Conservation (phyloP, 1,284 basidiomycete genomes). For the Phaffia rhodozyma region DNA sequence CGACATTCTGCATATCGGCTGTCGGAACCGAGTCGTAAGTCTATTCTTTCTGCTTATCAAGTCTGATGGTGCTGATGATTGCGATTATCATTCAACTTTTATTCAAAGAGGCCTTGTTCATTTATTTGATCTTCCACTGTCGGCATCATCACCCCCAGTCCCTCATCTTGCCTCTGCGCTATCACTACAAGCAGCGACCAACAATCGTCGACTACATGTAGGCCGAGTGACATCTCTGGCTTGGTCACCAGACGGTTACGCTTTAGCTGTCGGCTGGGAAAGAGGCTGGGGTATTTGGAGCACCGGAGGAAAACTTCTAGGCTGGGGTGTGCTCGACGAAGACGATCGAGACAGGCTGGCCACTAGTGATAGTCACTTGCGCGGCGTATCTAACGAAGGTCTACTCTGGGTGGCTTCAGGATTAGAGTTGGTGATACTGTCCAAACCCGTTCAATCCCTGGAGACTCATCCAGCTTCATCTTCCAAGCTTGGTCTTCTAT, state of each 20-base stretch:
- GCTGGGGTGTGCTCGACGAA: slow-evolving; percentile 45
- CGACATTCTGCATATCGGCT: slow-evolving; percentile 71
- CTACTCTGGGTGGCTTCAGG: slow-evolving; percentile 79
- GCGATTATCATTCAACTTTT: slow-evolving; percentile 53
- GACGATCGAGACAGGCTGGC: slow-evolving; percentile 28
- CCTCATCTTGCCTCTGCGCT: slow-evolving; percentile 20
- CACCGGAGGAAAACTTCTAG: slow-evolving; percentile 74
- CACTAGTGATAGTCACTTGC: slow-evolving; percentile 67
- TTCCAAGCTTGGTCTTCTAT: background rate
- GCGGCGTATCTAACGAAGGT: slow-evolving; percentile 40
- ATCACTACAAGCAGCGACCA: slow-evolving; percentile 21
- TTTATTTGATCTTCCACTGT: slow-evolving; percentile 47
- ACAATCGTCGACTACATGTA: slow-evolving; percentile 34
- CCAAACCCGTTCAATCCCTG: slow-evolving; percentile 26
- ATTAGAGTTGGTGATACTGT: slow-evolving; percentile 58
- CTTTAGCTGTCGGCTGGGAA: slow-evolving; percentile 89
- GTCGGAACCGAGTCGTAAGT: slow-evolving; percentile 61
- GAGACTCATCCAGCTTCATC: slow-evolving; percentile 54
- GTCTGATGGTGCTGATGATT: slow-evolving; percentile 30
- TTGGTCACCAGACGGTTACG: slow-evolving; percentile 93
- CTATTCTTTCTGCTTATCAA: background rate
- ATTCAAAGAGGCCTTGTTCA: slow-evolving; percentile 46
- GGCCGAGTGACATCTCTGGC: slow-evolving; percentile 66
- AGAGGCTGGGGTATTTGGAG: slow-evolving; percentile 85
- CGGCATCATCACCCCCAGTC: slow-evolving; percentile 45